phyloP scores from a whole-genome alignment of 1,139 yeast species.

The Taphrina communis region DNA sequence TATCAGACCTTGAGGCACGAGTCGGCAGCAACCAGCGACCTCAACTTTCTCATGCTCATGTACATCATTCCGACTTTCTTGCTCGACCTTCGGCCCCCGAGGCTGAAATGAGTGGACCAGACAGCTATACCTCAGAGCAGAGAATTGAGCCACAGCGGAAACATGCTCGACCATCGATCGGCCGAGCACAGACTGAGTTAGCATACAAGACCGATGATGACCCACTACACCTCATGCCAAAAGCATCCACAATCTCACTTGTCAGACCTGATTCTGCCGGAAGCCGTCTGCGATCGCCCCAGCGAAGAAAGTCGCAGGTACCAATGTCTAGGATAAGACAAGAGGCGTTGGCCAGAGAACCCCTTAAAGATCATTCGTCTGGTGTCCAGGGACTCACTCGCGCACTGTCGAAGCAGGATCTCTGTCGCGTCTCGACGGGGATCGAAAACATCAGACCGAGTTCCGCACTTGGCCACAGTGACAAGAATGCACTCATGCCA shows the following conservation, averaged over 20 bases:
- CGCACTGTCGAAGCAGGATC: slow-evolving; percentile 11
- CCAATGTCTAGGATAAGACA: slow-evolving; percentile 23
- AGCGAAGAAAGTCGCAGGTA: slow-evolving; percentile 33
- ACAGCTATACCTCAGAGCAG: background rate
- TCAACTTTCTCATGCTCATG: slow-evolving; percentile 20
- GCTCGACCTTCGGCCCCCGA: slow-evolving; percentile 9
- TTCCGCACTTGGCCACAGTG: background rate
- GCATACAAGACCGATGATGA: slow-evolving; percentile 15
- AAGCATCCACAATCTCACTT: background rate
- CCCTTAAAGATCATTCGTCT: slow-evolving; percentile 14
- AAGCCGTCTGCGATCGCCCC: slow-evolving; percentile 22
- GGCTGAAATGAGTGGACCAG: slow-evolving; percentile 15
- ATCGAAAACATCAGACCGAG: slow-evolving; percentile 25
- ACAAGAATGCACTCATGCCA: slow-evolving; percentile 9
- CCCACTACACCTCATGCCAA: slow-evolving; percentile 31
- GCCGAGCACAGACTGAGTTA: slow-evolving; percentile 19
- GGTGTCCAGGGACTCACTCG: slow-evolving; percentile 27
- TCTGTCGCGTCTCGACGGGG: slow-evolving; percentile 5
- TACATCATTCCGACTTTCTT: slow-evolving; percentile 24
- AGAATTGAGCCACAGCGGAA: slow-evolving; percentile 3
- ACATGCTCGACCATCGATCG: slow-evolving; percentile 18
- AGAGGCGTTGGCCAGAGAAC: slow-evolving; percentile 10
- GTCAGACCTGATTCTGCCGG: slow-evolving; percentile 22
- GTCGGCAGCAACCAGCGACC: slow-evolving; percentile 2
- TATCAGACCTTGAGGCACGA: slow-evolving; percentile 16